A percentile compares a stretch with the other conserved stretches of the same genome.
phyloP scores from a whole-genome alignment of 176 grass and related monocot genomes.

The Phoenix roebelenii region DNA sequence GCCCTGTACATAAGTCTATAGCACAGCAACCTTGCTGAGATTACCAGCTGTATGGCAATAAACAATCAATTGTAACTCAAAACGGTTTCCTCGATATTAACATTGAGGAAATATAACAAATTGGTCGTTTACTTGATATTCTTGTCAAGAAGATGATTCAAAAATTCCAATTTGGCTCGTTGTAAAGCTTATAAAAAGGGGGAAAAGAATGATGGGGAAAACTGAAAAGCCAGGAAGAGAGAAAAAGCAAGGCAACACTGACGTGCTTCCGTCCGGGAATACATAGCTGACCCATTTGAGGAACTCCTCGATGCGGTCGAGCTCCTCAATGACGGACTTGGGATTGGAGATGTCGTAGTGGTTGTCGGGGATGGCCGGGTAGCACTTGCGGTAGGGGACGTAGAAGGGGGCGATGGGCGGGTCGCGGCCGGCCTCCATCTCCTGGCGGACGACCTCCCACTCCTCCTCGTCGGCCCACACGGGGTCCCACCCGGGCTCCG shows the following conservation, averaged over 20 bases:
- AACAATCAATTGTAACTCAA: too few species aligned
- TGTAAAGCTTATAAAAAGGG: too few species aligned
- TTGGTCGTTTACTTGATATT: too few species aligned
- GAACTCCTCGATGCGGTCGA: slow-evolving; percentile 27
- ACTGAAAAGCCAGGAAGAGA: not conserved
- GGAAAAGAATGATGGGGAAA: too few species aligned
- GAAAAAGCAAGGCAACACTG: not conserved
- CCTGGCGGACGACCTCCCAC: slow-evolving; percentile 9
- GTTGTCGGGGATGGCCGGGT: slow-evolving; percentile 25
- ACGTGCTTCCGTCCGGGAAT: slow-evolving; percentile 23
- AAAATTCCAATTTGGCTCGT: too few species aligned
- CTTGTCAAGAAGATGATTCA: too few species aligned
- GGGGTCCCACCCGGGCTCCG: slow-evolving; percentile 22
- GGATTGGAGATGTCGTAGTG: slow-evolving; percentile 26
- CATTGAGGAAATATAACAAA: too few species aligned
- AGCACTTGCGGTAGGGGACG: slow-evolving; percentile 21
- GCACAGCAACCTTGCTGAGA: too few species aligned
- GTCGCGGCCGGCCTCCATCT: not conserved
- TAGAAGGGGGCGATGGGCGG: slow-evolving; percentile 23
- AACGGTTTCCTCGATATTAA: too few species aligned
- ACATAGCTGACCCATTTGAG: slow-evolving; percentile 23
- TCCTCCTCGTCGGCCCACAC: slow-evolving; percentile 18
- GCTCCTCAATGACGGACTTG: slow-evolving; percentile 24
- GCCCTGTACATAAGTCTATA: too few species aligned
- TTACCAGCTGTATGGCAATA: too few species aligned